Conservation (phyloP, 352 stramenopile species). For the Phytopythium mirpurense region DNA sequence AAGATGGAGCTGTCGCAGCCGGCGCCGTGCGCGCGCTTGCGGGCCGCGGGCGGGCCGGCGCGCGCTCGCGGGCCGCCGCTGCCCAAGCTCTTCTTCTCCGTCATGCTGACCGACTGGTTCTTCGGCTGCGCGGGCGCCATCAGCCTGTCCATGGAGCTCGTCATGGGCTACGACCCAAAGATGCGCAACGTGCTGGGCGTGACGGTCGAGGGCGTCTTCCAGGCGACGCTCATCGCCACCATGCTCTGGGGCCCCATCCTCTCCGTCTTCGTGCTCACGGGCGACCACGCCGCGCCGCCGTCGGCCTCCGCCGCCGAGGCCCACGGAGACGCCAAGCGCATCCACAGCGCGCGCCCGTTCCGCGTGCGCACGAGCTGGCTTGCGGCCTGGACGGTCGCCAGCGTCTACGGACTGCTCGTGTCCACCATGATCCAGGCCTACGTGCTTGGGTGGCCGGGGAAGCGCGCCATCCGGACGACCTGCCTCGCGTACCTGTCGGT, state of each 20-base stretch:
- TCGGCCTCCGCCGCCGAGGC: neutral
- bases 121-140: slow-evolving; percentile 44
- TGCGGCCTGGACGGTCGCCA: slow-evolving; percentile 36
- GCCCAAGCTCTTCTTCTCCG: slow-evolving; percentile 47
- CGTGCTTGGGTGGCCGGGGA: slow-evolving; percentile 14
- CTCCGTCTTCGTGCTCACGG: slow-evolving; percentile 33
- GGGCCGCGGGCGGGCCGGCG: slow-evolving; percentile 10
- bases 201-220: slow-evolving; percentile 28
- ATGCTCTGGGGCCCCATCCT: slow-evolving; percentile 49
- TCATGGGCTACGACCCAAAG: slow-evolving; percentile 32
- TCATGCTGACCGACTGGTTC: slow-evolving; percentile 52
- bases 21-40: neutral
- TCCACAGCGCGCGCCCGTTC: slow-evolving; percentile 13
- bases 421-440: slow-evolving; percentile 29
- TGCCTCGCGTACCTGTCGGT: slow-evolving; percentile 26
- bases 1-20: slow-evolving; percentile 4
- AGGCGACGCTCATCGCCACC: slow-evolving; percentile 34
- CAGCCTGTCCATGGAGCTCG: slow-evolving; percentile 48
- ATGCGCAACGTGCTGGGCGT: slow-evolving; percentile 35
- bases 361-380: slow-evolving; percentile 43
- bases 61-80: slow-evolving; percentile 23
- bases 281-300: neutral
- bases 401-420: slow-evolving; percentile 27
- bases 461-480: slow-evolving; percentile 3
- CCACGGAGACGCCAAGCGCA: neutral